A percentile compares a stretch with the other conserved stretches of the same genome.
Evolutionary conservation across 306 rosid genomes (phyloP).

Genomic region (Amphicarpaea edgeworthii): DNA sequence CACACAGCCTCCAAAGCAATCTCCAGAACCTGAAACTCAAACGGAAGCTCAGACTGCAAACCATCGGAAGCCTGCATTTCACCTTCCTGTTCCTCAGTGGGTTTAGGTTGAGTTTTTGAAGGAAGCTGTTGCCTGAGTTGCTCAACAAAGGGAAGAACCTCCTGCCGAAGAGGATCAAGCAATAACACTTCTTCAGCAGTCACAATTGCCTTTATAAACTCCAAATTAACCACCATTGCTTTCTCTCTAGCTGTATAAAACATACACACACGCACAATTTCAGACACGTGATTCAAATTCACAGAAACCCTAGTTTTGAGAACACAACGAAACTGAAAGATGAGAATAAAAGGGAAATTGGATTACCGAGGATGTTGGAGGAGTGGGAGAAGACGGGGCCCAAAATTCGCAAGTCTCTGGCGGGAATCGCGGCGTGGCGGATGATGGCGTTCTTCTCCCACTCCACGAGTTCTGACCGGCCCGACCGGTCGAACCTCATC

Average conservation of each 20-base stretch:
- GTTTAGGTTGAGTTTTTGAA: constrained; percentile 56
- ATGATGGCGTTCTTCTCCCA: constrained; percentile 85
- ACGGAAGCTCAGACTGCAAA: constrained; percentile 85
- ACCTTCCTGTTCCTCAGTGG: constrained; percentile 63
- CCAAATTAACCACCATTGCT: constrained; percentile 99
- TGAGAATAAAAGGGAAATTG: not conserved
- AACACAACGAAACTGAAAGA: not conserved
- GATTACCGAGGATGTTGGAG: constrained; percentile 89
- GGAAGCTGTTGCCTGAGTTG: constrained; percentile 87
- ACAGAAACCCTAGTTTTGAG: constrained; percentile 31
- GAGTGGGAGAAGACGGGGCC: constrained; percentile 98
- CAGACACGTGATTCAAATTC: not conserved
- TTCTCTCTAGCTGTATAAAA: constrained; percentile 90
- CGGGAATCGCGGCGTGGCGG: constrained; percentile 80
- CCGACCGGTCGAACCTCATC: constrained; percentile 86
- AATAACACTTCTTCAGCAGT: constrained; percentile 92
- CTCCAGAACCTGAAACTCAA: constrained; percentile 97
- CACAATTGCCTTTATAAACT: constrained; percentile 79
- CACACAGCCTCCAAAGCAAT: constrained; percentile 93
- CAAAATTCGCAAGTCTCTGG: constrained; percentile 84
- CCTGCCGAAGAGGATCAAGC: constrained; percentile 86
- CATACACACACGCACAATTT: too few species aligned
- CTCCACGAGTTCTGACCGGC: constrained; percentile 81
- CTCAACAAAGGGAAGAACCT: constrained; percentile 95
- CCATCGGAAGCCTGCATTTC: constrained; percentile 68